phyloP scores from a whole-genome alignment of 345 rosid genomes.

The Eucalyptus sp. region DNA sequence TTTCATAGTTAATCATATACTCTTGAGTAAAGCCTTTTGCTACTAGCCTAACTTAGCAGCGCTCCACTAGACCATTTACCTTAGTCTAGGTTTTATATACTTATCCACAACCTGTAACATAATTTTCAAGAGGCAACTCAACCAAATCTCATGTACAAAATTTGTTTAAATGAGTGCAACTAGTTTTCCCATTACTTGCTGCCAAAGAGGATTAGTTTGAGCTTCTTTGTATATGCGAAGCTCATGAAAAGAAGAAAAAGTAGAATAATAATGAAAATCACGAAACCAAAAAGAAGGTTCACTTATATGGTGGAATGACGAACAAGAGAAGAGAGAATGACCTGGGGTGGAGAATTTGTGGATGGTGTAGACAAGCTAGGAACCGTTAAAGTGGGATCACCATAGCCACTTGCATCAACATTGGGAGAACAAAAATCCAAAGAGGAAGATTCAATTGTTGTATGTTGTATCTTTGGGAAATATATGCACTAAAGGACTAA shows the following conservation, averaged over 20 bases:
- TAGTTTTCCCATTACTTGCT: background rate
- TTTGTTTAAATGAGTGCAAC: background rate
- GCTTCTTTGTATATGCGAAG: background rate
- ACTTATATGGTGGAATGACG: background rate
- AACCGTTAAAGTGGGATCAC: background rate
- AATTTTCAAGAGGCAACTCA: background rate
- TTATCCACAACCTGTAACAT: background rate
- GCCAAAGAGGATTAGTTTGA: background rate
- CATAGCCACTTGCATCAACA: background rate
- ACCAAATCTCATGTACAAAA: background rate
- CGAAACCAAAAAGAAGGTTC: background rate
- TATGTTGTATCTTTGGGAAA: background rate
- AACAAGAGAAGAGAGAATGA: background rate
- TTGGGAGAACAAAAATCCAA: background rate
- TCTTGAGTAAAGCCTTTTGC: background rate
- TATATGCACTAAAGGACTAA: background rate
- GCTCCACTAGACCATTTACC: background rate
- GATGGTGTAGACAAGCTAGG: accelerated
- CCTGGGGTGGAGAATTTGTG: accelerated
- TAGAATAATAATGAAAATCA: background rate
- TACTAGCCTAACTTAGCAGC: accelerated
- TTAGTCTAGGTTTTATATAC: background rate
- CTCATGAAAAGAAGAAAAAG: background rate
- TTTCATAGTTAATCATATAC: background rate
- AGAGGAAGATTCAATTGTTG: background rate